These are phyloP conservation scores for Saccharum officinarum DNA, from an alignment of 176 grass and related monocot species.

Conservation along the genomic window DNA sequence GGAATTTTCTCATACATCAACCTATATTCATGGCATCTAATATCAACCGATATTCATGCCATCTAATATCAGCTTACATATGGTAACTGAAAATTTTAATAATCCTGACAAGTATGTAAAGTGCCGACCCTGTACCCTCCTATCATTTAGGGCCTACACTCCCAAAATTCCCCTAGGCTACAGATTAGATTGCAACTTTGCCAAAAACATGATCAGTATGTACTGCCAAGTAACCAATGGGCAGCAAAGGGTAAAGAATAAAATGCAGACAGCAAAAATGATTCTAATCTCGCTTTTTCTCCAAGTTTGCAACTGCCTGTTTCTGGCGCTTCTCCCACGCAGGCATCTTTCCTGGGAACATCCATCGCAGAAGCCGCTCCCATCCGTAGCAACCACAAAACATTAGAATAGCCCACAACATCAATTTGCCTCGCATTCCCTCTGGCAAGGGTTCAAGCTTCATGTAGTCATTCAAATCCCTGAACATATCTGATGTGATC, in stretches of 20 bases:
- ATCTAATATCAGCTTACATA: slow-evolving; percentile 26
- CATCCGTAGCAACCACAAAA: slow-evolving; percentile 90
- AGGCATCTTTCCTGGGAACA: slow-evolving; percentile 87
- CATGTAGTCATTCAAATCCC: slow-evolving; percentile 89
- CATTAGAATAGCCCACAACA: slow-evolving; percentile 90
- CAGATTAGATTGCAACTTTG: slow-evolving; percentile 43
- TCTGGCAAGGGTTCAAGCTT: slow-evolving; percentile 78
- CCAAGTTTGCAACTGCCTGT: slow-evolving; percentile 55
- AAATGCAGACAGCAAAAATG: slow-evolving; percentile 14
- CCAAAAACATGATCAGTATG: slow-evolving; percentile 37
- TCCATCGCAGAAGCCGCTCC: slow-evolving; percentile 85
- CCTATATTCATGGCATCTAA: no score
- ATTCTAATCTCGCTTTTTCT: slow-evolving; percentile 73
- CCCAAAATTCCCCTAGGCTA: slow-evolving; percentile 58
- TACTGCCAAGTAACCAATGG: slow-evolving; percentile 21
- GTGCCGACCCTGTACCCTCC: slow-evolving; percentile 29
- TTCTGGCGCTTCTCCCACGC: slow-evolving; percentile 85
- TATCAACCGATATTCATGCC: slow-evolving; percentile 1
- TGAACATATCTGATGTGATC: slow-evolving; percentile 93
- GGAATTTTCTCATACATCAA: no score
- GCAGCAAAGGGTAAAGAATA: slow-evolving; percentile 29
- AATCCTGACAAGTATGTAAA: neutral
- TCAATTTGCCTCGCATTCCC: slow-evolving; percentile 81
- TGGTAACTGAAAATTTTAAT: slow-evolving; percentile 5
- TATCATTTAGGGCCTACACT: slow-evolving; percentile 32